Evolutionary conservation across 2,329 filamentous ascomycete species (phyloP), one percentile per base, ranked within the genome.

Genomic region (Penicillium janthinellum): DNA sequence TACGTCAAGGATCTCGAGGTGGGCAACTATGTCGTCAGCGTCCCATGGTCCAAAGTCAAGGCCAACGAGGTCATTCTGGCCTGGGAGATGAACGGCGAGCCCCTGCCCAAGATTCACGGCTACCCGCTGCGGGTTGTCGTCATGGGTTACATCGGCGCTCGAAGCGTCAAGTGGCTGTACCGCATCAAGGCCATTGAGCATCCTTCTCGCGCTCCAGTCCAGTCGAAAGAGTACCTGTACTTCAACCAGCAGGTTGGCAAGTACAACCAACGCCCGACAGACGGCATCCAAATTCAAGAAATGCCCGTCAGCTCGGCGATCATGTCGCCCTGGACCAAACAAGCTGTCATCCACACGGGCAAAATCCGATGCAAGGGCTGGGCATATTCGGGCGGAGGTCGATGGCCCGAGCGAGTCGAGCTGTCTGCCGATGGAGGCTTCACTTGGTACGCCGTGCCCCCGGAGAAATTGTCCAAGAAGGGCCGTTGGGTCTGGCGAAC

Each of bases 1-100:
- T 91, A 91, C 68, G 88, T 91, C 78, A 91, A 91, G 72, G 84
- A 86, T 52, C 81, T 83, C 15, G 76, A 88, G 47, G 80, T 83
- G 0, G 84, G 84, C 76, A 91, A 91, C 72, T 91, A 90, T 66
- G 79, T 84, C 20, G 86, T 90, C 50, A 85, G 81, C 14, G 86
- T 90, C 0, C 88, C 89, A 0, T 88, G 82, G 78, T 82, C 83
- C 6, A 91, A 91, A 72, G 87, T 90, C 49, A 88, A 86, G 64
- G 75, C 80, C 8, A 83, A 88, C 63, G 86, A 90, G 67, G 88
- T 90, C 0, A 77, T 90, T 52, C 78, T 90, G 0, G 85, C 84
- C 0, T 90, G 87, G 86, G 85, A 89, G 67, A 90, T 90, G 88
- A 90, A 90, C 63, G 87, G 84, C 5, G 77, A 88, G 61, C 80